Evolutionary conservation across 225 moss, liverwort and hornwort species (phyloP), one percentile per base, ranked within the genome.

Genomic region (Bryoerythrophyllum caledonicum): DNA sequence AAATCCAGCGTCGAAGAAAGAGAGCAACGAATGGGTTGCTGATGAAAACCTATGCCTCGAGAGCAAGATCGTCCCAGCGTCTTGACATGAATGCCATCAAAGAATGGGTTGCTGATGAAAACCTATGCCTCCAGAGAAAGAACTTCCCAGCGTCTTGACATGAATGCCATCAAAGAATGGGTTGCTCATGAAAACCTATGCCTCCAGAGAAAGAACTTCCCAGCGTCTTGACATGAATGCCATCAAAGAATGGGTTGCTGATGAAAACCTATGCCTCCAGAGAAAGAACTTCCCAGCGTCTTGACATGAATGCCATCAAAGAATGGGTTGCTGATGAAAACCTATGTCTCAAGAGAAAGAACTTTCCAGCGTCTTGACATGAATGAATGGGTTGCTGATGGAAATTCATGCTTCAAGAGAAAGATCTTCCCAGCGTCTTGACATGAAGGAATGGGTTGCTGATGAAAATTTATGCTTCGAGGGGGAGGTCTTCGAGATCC

Each of bases 121-220:
- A 48, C 1, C 48, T 48, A 16, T 48, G 48, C 17, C 6, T 48
- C 48, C 5, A 48, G 6, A 48, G 48, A 4, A 15, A 44, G 44
- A 14, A 14, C 44, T 44, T 14, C 14, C 44, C 13, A 44, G 44
- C 15, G 44, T 5, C 44, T 44, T 15, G 44, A 4, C n/a, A n/a
- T n/a, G n/a, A n/a, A n/a, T n/a, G n/a, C n/a, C 86, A 12, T 44
- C 66, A 71, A 80, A 75, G 12, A 54, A 71, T 80, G 76, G 76
- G 76, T 55, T 46, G 76, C 76, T 48, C 66, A 63, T 44, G 17
- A n/a, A 46, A 56, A 30, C 25, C 67, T 79, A 75, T 55, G n/a
- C 6, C 37, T 54, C 38, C 11, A 54, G 43, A 37, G 40, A 25
- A 30, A 73, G 72, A 26, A 73, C 82, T 38, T 63, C 68, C 32